A percentile compares a stretch with the other conserved stretches of the same genome.
Evolutionary conservation across 2,329 filamentous ascomycete genomes (phyloP).

Genomic region (Arthroderma sp.): DNA sequence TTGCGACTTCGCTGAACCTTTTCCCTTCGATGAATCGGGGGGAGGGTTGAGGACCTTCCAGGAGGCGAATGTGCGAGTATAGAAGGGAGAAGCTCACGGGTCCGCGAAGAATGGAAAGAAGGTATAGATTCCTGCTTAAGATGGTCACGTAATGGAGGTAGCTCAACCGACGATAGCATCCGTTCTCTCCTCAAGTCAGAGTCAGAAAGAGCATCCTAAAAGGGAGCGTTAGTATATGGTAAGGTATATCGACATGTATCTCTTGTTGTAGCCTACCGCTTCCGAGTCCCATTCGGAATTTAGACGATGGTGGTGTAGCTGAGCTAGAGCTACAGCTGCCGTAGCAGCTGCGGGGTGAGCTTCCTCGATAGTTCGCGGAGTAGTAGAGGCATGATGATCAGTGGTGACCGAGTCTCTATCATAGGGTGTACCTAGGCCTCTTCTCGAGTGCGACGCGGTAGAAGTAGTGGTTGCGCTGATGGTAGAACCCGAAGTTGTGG

Average conservation of each 20-base stretch:
- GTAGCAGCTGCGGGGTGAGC: constrained; percentile 54
- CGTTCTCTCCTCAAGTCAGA: constrained; percentile 51
- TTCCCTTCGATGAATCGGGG: constrained; percentile 62
- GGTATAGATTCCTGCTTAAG: constrained; percentile 63
- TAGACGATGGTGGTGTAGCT: constrained; percentile 67
- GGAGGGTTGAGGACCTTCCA: constrained; percentile 74
- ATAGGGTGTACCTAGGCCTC: constrained; percentile 16
- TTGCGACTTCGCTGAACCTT: constrained; percentile 65
- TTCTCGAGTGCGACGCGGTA: constrained; percentile 11
- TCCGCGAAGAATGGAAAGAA: constrained; percentile 46
- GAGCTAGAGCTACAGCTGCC: constrained; percentile 74
- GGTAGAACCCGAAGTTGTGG: neutral
- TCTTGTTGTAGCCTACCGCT: constrained; percentile 41
- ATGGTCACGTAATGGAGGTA: constrained; percentile 55
- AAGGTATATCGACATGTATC: neutral
- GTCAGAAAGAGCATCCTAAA: constrained; percentile 59
- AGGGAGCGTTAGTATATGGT: constrained; percentile 5
- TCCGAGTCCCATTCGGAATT: constrained; percentile 69
- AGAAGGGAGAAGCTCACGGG: constrained; percentile 67
- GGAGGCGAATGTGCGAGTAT: constrained; percentile 68
- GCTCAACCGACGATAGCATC: constrained; percentile 53
- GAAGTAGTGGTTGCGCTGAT: constrained; percentile 9
- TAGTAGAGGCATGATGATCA: constrained; percentile 54
- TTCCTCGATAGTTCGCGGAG: constrained; percentile 54
- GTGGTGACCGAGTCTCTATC: constrained; percentile 55